Evolutionary conservation across 345 rosid genomes (phyloP).

Genomic region (Turritis glabra): DNA sequence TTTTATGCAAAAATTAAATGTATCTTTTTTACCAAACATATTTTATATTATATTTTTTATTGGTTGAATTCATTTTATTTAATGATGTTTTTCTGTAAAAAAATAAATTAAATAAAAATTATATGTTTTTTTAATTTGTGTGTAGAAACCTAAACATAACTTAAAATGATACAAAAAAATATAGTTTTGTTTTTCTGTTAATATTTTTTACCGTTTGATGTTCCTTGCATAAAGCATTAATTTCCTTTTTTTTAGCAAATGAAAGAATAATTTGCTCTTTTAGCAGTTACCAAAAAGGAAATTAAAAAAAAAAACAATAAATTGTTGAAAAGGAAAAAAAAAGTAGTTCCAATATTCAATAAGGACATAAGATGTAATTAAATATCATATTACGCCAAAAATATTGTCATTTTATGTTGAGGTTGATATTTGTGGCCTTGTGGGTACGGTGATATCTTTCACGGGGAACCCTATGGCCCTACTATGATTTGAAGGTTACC

Average conservation of each 20-base stretch:
- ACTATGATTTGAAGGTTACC: constrained; percentile 40
- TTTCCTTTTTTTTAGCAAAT: neutral
- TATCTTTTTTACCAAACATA: no score
- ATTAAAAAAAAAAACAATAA: neutral
- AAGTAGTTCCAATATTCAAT: neutral
- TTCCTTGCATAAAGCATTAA: no score
- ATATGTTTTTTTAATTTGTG: no score
- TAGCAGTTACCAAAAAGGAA: neutral
- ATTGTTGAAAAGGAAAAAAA: neutral
- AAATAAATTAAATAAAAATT: no score
- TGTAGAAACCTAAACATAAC: no score
- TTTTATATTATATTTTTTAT: no score
- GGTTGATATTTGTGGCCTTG: constrained; percentile 35
- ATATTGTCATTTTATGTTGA: constrained; percentile 17
- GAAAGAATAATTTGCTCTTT: neutral
- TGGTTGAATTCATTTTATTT: no score
- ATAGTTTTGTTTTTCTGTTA: no score
- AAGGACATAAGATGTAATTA: constrained; percentile 14
- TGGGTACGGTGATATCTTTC: constrained; percentile 42
- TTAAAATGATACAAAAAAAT: no score
- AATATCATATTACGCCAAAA: constrained; percentile 31
- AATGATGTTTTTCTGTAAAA: no score
- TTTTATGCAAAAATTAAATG: no score
- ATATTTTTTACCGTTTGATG: no score
- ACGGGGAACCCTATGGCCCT: constrained; percentile 39